Evolutionary conservation across 2,329 filamentous ascomycete genomes (phyloP).

Genomic region (Microcera coccophila): DNA sequence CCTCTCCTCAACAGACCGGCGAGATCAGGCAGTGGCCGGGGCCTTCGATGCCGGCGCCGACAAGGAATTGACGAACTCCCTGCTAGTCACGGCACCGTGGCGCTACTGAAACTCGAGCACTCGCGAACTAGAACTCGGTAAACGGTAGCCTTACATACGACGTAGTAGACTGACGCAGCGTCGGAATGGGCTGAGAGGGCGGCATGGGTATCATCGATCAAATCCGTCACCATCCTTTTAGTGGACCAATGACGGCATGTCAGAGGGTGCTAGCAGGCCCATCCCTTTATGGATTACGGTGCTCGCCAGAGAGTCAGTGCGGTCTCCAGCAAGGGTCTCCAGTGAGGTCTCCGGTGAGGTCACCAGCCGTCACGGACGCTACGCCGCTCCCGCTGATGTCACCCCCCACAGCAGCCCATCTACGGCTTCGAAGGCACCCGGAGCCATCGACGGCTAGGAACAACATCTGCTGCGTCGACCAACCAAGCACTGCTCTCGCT

Average conservation of each 20-base stretch:
- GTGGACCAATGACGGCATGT: constrained; percentile 21
- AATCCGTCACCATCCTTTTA: background rate
- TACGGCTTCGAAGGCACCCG: background rate
- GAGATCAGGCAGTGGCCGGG: too few species aligned
- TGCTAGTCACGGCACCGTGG: background rate
- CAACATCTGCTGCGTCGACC: background rate
- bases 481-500: too few species aligned
- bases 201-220: background rate
- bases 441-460: background rate
- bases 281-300: too few species aligned
- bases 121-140: background rate
- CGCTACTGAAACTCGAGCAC: background rate
- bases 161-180: background rate
- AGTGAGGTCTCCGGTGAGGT: constrained; percentile 21
- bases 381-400: constrained; percentile 21
- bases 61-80: background rate
- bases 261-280: too few species aligned
- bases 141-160: background rate
- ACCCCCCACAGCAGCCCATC: constrained; percentile 8
- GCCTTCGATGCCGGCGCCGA: too few species aligned
- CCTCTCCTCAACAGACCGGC: too few species aligned
- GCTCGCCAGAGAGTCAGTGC: too few species aligned
- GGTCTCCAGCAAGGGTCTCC: too few species aligned
- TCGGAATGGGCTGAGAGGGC: too few species aligned
- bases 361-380: constrained; percentile 17